Conservation (phyloP, 495 filamentous ascomycete genomes). For the Aspergillus olivimuriae region DNA sequence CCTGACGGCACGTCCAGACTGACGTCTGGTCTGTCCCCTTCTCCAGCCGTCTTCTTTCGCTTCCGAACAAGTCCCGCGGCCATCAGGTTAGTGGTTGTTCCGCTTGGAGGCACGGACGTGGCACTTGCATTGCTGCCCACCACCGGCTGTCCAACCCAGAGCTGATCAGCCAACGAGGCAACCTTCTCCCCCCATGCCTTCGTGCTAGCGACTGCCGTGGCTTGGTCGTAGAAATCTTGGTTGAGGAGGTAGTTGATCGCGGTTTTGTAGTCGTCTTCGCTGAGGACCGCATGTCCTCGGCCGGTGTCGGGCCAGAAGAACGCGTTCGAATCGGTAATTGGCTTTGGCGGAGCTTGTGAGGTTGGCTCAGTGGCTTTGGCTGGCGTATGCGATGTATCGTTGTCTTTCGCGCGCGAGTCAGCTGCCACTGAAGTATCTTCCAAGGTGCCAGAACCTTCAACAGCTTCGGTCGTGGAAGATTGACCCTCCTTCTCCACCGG, state of each 20-base stretch:
- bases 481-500: no score
- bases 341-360: not conserved
- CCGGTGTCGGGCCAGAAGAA: conserved; percentile 65
- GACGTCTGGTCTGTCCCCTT: conserved; percentile 4
- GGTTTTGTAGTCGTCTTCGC: conserved; percentile 66
- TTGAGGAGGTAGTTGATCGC: conserved; percentile 75
- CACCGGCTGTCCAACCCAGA: conserved; percentile 50
- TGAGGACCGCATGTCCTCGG: conserved; percentile 63
- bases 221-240: conserved; percentile 70
- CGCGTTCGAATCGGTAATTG: conserved; percentile 33
- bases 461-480: no score
- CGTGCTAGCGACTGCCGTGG: conserved; percentile 64
- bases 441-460: no score
- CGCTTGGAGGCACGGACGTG: conserved; percentile 21
- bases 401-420: conserved; percentile 4
- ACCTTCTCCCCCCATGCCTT: conserved; percentile 65
- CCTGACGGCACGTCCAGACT: not conserved
- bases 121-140: conserved; percentile 34
- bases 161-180: conserved; percentile 42
- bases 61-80: conserved; percentile 46
- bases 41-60: conserved; percentile 40
- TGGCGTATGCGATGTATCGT: not conserved
- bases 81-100: conserved; percentile 32
- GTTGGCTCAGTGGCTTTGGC: conserved; percentile 19
- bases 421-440: no score